Evolutionary conservation across 805 yeast genomes (phyloP), one percentile per base, ranked within the genome.

Genomic region (Saturnispora besseyi): DNA sequence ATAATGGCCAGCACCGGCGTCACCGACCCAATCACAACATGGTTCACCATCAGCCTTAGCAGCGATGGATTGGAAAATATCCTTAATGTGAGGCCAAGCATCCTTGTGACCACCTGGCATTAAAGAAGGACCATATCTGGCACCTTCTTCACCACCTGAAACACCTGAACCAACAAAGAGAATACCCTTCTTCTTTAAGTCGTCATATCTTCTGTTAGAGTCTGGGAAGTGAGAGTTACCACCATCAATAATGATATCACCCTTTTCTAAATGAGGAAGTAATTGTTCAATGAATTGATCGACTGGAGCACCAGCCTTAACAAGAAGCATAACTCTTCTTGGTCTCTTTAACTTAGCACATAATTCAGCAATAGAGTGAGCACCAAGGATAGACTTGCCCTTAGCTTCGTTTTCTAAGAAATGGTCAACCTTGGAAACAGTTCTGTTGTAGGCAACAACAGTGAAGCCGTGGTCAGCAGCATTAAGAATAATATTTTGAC

Each of bases 101-200:
- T 87, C 96, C 62, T 76, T 79, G 67, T 88, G 86, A 69, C 99
- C 99, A 82, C 99, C 99, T 62, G 99, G 99, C 99, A 91, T 91
- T 72, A 91, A 79, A 56, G 98, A 90, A 56, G 99, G 99, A 66
- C 99, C 99, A 73, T 86, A 80, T 75, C 99, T 87, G 63, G 99
- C 99, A 79, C 99, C 99, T 72, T 91, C 99, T 76, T 91, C 99
- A 78, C 99, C 99, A 74, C 99, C 99, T 61, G 98, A 91, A 58
- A 93, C 98, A 85, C 99, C 99, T 55, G 96, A 90, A 65, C 99
- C 99, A 57, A 91, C 98, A 61, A 88, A 93, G 58, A 80, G 74
- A 66, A 90, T 82, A 41, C 96, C 98, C 78, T 91, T 82, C 51
- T 72, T 75, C 70, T 84, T 81, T 69, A 91, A 80, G 68, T 89